Conservation (phyloP, 768 basidiomycete genomes). For the Solioccasus polychromus region DNA sequence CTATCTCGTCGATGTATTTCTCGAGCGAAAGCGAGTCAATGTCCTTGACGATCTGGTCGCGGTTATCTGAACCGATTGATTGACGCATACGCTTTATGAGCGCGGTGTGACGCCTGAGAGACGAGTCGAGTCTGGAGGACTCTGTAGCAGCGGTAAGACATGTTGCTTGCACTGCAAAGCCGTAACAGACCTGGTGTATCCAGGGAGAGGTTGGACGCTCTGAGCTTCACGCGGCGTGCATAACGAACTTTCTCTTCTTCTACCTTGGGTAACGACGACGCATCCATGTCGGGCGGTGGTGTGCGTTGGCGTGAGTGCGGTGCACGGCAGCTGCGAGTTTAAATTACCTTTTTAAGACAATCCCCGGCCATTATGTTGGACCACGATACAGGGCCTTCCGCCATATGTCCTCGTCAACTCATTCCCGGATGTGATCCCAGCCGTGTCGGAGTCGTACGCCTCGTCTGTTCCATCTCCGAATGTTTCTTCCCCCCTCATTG, state of each 20-base stretch:
- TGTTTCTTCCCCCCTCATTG: constrained; percentile 5
- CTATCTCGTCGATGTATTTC: constrained; percentile 96
- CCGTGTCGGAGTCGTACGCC: constrained; percentile 25
- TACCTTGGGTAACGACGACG: constrained; percentile 29
- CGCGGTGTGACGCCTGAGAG: constrained; percentile 92
- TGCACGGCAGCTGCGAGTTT: constrained; percentile 10
- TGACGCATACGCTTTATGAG: constrained; percentile 91
- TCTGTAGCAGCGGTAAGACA: constrained; percentile 40
- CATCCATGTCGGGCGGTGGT: constrained; percentile 20
- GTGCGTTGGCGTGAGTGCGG: constrained; percentile 6
- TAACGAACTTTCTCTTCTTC: constrained; percentile 54
- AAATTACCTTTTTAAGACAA: constrained; percentile 16
- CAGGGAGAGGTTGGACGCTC: constrained; percentile 50
- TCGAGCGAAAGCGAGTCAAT: constrained; percentile 86
- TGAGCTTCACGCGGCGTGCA: constrained; percentile 56
- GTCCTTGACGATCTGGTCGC: constrained; percentile 88
- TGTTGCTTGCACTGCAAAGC: neutral
- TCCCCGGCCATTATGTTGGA: no score
- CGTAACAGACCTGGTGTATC: constrained; percentile 44
- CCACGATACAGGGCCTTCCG: no score
- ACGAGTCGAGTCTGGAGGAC: constrained; percentile 82
- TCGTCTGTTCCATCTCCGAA: constrained; percentile 27
- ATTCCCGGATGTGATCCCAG: no score
- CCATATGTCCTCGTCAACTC: no score
- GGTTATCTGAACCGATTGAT: constrained; percentile 78